Evolutionary conservation across 1,139 yeast genomes (phyloP), one percentile per base, ranked within the genome.

Genomic region (Debaryomycetaceae sp.): DNA sequence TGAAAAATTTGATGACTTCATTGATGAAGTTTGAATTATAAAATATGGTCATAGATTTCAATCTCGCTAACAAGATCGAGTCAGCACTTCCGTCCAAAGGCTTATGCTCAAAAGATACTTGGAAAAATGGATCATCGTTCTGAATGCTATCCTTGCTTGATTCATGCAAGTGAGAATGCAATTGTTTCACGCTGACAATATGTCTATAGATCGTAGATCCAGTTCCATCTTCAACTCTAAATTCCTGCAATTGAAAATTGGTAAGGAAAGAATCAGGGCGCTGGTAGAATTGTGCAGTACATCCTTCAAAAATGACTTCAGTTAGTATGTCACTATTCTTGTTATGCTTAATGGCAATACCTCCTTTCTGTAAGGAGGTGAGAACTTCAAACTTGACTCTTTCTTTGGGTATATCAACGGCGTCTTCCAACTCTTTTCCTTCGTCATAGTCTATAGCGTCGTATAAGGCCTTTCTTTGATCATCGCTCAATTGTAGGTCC

Each of bases 381-480:
- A 80, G 75, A 3, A 91, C 61, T 50, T 86, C 87, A 49, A 87
- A 56, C 23, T 78, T 80, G 3, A 86, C 80, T 36, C 90, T 74
- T 49, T 90, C 95, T 42, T 81, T 76, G 0, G 97, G 96, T 1
- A 87, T 59, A 50, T 85, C 86, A 9, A 85, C 69, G 0, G 83
- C 66, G 13, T 79, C 79, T 0, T 72, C 52, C 0, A 80, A 57
- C 0, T 78, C 76, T 44, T 78, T 74, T 27, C 79, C 70, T 49
- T 90, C 97, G 55, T 90, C 88, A 67, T 86, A 91, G 49, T 91
- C 99, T 51, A 95, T 93, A 0, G 97, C 96, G 49, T 89, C 96
- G 59, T 89, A 91, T 13, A 93, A 74, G 45, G 95, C 99, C 59
- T 89, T 75, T 50, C 84, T 72, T 55, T 87, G 93, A 49, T 84